Evolutionary conservation across 345 rosid species (phyloP).

Genomic region (Gossypium arboreum): DNA sequence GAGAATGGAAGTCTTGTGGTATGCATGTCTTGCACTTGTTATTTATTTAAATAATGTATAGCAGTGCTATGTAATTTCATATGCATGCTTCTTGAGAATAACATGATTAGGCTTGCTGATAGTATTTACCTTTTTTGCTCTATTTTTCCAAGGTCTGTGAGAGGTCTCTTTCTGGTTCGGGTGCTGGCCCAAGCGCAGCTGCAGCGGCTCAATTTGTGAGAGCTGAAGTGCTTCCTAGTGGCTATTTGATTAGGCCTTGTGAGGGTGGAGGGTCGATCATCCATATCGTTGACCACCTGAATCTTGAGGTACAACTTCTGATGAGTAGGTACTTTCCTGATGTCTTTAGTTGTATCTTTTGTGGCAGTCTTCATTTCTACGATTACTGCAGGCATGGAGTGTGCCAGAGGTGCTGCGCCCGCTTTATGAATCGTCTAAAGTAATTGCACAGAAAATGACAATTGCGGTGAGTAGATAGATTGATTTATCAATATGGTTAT

Average conservation of each 20-base stretch:
- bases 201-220: slow-evolving; percentile 89
- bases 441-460: slow-evolving; percentile 89
- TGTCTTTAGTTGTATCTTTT: background rate
- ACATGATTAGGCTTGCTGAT: background rate
- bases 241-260: slow-evolving; percentile 91
- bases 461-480: slow-evolving; percentile 61
- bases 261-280: slow-evolving; percentile 99
- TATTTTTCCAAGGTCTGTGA: slow-evolving; percentile 67
- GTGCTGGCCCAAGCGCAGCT: slow-evolving; percentile 81
- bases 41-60: background rate
- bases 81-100: background rate
- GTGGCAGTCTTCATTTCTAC: background rate
- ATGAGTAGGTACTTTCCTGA: background rate
- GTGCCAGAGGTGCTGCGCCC: slow-evolving; percentile 98
- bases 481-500: background rate
- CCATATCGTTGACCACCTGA: slow-evolving; percentile 93
- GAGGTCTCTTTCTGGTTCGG: slow-evolving; percentile 96
- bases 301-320: slow-evolving; percentile 65
- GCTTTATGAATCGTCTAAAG: slow-evolving; percentile 88
- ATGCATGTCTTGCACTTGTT: slow-evolving; percentile 20
- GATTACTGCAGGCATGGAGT: slow-evolving; percentile 76
- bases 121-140: background rate
- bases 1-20: slow-evolving; percentile 99
- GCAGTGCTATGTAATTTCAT: background rate
- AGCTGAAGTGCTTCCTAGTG: slow-evolving; percentile 98